These are phyloP conservation scores for Tripterygium wilfordii DNA, from an alignment of 177 flowering plant genomes.

Conservation along the genomic window DNA sequence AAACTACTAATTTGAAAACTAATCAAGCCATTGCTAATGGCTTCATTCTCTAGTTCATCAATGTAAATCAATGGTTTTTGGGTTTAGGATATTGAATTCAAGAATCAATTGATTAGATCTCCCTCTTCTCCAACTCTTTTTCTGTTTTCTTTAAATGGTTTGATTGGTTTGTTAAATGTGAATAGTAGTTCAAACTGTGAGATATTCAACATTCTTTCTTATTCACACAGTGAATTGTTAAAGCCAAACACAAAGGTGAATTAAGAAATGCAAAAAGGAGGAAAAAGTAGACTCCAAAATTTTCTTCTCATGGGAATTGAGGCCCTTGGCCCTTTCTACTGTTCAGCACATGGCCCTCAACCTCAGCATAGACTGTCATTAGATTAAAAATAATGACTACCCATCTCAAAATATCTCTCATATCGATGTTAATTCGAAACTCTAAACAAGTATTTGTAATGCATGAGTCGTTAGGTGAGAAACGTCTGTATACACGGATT, in stretches of 20 bases:
- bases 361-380: slow-evolving; percentile 1
- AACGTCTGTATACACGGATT: no score
- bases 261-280: not conserved
- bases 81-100: slow-evolving; percentile 2
- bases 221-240: no score
- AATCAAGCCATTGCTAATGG: slow-evolving; percentile 37
- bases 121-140: no score
- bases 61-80: slow-evolving; percentile 11
- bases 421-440: no score
- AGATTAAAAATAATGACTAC: no score
- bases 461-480: no score
- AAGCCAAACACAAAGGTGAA: slow-evolving; percentile 2
- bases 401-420: not conserved
- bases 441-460: no score
- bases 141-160: no score
- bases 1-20: slow-evolving; percentile 38
- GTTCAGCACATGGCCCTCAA: slow-evolving; percentile 20
- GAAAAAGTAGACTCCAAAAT: slow-evolving; percentile 3
- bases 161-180: no score
- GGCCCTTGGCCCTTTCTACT: slow-evolving; percentile 6
- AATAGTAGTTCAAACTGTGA: no score
- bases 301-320: slow-evolving; percentile 2
- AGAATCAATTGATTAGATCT: no score
- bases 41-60: slow-evolving; percentile 15
- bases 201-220: no score